Evolutionary conservation across 2,329 filamentous ascomycete species (phyloP).

Genomic region (Cyphellophora europaea): DNA sequence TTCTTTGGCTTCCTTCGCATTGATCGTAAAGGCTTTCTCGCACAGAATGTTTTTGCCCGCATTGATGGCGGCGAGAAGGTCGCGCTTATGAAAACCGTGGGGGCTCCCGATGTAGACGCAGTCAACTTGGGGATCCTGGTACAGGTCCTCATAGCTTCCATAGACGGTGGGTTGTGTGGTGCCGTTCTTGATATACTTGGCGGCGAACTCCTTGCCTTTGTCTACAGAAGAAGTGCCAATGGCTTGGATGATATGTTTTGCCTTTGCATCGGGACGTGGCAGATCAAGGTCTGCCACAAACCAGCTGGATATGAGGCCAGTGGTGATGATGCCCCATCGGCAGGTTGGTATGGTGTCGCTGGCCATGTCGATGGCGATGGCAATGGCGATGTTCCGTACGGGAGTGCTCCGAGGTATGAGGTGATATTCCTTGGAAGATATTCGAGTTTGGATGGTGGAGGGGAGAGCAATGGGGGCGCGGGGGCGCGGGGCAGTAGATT

Average conservation of each 20-base stretch:
- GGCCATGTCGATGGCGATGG: background rate
- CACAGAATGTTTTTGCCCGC: slow-evolving; percentile 82
- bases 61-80: slow-evolving; percentile 70
- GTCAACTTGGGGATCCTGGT: slow-evolving; percentile 20
- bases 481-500: no score
- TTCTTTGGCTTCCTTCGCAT: slow-evolving; percentile 63
- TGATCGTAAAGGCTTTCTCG: slow-evolving; percentile 85
- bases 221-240: slow-evolving; percentile 32
- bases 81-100: slow-evolving; percentile 88
- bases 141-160: slow-evolving; percentile 12
- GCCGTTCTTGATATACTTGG: slow-evolving; percentile 18
- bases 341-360: background rate
- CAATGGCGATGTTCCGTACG: no score
- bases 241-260: slow-evolving; percentile 33
- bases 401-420: no score
- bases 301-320: slow-evolving; percentile 37
- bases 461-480: no score
- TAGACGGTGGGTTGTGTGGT: slow-evolving; percentile 7
- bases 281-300: slow-evolving; percentile 35
- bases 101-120: slow-evolving; percentile 23
- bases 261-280: slow-evolving; percentile 26
- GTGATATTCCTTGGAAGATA: no score
- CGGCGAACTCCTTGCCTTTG: slow-evolving; percentile 31
- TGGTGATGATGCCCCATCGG: slow-evolving; percentile 22
- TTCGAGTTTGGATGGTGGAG: no score